Base-by-base conservation (phyloP, 140 eudicot genomes). In the Flaveria floridana region DNA sequence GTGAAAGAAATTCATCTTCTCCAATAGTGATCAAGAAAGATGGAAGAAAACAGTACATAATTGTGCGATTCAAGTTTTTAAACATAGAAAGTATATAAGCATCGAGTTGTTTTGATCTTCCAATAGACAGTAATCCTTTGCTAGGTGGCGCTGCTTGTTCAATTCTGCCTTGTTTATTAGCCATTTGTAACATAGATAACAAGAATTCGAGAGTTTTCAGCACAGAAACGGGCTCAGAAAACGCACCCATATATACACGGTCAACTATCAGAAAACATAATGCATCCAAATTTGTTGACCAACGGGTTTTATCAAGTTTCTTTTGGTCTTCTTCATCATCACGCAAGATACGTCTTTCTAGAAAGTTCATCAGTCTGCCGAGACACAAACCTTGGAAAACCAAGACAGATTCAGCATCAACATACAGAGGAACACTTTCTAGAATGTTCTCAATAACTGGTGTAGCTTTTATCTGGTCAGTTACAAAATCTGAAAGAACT, bases 181-280 rank as follows among this genome's bases (percentile, higher is more conserved):
- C 99, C 81, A 95, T 64, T 82, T 95, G 99, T 50, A 95, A 72
- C 92, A 95, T 88, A 41, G 99, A 91, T 65, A 95, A 73, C 82
- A 95, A 76, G 78, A 95, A 95, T 64, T 95, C 99, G 39, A 95
- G 85, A 57, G 96, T 95, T 70, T 85, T 87, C 52, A 95, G 68
- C 42, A 95, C 97, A 25, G 85, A 82, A 73, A 83, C 81, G 0
- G 99, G 97, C 85, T 86, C 90, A 2, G 97, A 96, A 80, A 91
- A 95, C n/a, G 89, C 97, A 65, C 99, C 97, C 97, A 95, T 95
- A 65, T 95, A 95, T 12, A 87, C 96, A 34, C 99, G 97, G 70
- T 95, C 97, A 13, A 95, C 97, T 64, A 95, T 86, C 87, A 91
- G 68, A 78, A 84, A 85, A 68, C 97, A 91, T 25, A 95, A 84